Evolutionary conservation across 2,329 filamentous ascomycete genomes (phyloP).

Genomic region (Eutypella sp.): DNA sequence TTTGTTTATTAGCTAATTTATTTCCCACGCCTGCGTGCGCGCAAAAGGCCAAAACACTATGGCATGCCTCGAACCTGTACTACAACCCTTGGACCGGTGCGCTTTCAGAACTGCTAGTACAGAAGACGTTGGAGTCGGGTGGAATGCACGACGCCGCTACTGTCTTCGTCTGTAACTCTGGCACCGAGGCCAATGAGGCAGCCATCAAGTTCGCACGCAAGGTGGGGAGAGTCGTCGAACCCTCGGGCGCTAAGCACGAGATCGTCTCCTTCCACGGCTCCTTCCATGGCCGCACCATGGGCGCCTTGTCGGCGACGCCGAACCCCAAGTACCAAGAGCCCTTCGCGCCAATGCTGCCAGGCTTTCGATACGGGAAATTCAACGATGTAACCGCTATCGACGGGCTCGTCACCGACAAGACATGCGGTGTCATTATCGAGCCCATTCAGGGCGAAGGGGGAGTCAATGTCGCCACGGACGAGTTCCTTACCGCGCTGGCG

Average conservation of each 20-base stretch:
- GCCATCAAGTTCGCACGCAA: constrained; percentile 97
- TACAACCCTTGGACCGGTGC: constrained; percentile 94
- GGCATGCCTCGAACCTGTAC: constrained; percentile 95
- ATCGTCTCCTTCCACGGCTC: constrained; percentile 86
- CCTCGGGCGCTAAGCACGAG: constrained; percentile 70
- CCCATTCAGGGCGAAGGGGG: constrained; percentile 97
- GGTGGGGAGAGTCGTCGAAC: constrained; percentile 70
- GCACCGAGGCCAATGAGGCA: constrained; percentile 94
- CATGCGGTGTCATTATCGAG: constrained; percentile 92
- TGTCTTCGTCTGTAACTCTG: constrained; percentile 94
- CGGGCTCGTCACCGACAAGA: constrained; percentile 73
- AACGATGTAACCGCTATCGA: constrained; percentile 74
- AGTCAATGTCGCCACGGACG: constrained; percentile 74
- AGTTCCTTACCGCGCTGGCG: constrained; percentile 81
- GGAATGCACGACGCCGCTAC: constrained; percentile 75
- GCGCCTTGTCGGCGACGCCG: constrained; percentile 87
- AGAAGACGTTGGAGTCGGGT: constrained; percentile 73
- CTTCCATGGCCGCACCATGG: constrained; percentile 97
- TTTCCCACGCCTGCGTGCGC: too few species aligned
- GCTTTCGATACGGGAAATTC: constrained; percentile 80
- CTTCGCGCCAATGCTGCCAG: constrained; percentile 92
- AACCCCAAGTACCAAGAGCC: constrained; percentile 97
- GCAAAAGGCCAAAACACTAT: constrained; percentile 61
- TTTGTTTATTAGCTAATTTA: constrained; percentile 4
- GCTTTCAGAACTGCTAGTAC: constrained; percentile 78